phyloP scores from a whole-genome alignment of 495 filamentous ascomycete genomes.

The Penicillium paxilli region DNA sequence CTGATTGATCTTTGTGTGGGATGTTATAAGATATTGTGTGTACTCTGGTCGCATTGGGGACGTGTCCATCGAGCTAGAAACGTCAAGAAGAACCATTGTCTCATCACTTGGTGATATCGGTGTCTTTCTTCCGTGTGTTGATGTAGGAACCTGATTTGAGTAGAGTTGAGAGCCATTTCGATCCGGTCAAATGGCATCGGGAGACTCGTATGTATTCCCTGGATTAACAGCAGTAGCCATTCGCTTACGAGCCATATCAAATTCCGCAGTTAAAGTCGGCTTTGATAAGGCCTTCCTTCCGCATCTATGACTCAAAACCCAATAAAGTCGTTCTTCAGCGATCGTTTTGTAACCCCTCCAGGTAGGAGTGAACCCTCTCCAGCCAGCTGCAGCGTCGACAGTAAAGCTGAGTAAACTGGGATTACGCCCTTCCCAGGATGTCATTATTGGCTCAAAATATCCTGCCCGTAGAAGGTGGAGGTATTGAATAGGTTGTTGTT shows the following conservation, averaged over 20 bases:
- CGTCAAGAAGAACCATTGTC: slow-evolving; percentile 49
- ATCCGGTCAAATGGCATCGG: slow-evolving; percentile 39
- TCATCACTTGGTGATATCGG: slow-evolving; percentile 39
- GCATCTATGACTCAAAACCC: slow-evolving; percentile 47
- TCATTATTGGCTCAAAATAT: slow-evolving; percentile 51
- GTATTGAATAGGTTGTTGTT: slow-evolving; percentile 40
- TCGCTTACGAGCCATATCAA: slow-evolving; percentile 39
- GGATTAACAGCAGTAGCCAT: slow-evolving; percentile 44
- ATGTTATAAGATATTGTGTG: slow-evolving; percentile 42
- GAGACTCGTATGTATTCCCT: slow-evolving; percentile 36
- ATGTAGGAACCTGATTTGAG: slow-evolving; percentile 44
- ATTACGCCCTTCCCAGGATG: slow-evolving; percentile 37
- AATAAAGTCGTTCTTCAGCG: slow-evolving; percentile 50
- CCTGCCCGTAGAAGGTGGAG: slow-evolving; percentile 48
- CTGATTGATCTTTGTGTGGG: slow-evolving; percentile 35
- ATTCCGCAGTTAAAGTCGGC: slow-evolving; percentile 42
- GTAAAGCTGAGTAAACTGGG: slow-evolving; percentile 48
- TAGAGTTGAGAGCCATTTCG: slow-evolving; percentile 41
- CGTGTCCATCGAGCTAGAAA: slow-evolving; percentile 47
- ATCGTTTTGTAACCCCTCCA: slow-evolving; percentile 51
- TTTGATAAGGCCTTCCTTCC: slow-evolving; percentile 30
- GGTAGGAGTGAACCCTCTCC: slow-evolving; percentile 47
- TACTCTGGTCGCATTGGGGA: slow-evolving; percentile 42
- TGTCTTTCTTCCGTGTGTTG: slow-evolving; percentile 23
- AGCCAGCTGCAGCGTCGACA: slow-evolving; percentile 43